phyloP scores from a whole-genome alignment of 768 basidiomycete genomes.

The Pleurotus pulmonarius region DNA sequence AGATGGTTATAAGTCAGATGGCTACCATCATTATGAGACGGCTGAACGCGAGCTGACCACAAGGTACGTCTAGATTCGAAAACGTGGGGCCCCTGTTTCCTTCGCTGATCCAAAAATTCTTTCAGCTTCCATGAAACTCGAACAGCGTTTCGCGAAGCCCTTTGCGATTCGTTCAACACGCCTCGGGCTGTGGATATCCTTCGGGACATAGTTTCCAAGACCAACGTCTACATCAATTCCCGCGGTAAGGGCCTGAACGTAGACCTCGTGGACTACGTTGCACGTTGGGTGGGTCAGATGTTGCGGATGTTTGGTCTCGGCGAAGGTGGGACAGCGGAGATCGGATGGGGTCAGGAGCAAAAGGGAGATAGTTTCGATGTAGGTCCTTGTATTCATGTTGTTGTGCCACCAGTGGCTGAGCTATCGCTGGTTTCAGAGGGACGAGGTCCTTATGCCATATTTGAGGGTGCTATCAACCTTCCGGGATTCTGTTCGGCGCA shows the following conservation, averaged over 20 bases:
- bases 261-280: slow-evolving; percentile 56
- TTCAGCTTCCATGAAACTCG: slow-evolving; percentile 73
- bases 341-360: slow-evolving; percentile 82
- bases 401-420: slow-evolving; percentile 4
- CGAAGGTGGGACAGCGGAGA: slow-evolving; percentile 52
- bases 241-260: slow-evolving; percentile 59
- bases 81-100: background rate
- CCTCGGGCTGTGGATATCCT: slow-evolving; percentile 75
- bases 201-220: slow-evolving; percentile 76
- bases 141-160: slow-evolving; percentile 72
- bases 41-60: slow-evolving; percentile 66
- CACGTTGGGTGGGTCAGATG: slow-evolving; percentile 71
- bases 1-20: slow-evolving; percentile 49
- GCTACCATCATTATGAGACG: slow-evolving; percentile 60
- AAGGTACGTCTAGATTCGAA: slow-evolving; percentile 39
- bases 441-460: slow-evolving; percentile 87
- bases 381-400: slow-evolving; percentile 20
- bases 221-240: slow-evolving; percentile 84
- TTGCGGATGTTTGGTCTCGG: slow-evolving; percentile 78
- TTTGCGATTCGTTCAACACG: slow-evolving; percentile 98
- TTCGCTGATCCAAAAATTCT: background rate
- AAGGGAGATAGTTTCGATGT: slow-evolving; percentile 47
- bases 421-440: slow-evolving; percentile 47
- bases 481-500: slow-evolving; percentile 81
- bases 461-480: slow-evolving; percentile 81